Base-by-base conservation (phyloP, 345 rosid species). In the Gossypium stocksii region DNA sequence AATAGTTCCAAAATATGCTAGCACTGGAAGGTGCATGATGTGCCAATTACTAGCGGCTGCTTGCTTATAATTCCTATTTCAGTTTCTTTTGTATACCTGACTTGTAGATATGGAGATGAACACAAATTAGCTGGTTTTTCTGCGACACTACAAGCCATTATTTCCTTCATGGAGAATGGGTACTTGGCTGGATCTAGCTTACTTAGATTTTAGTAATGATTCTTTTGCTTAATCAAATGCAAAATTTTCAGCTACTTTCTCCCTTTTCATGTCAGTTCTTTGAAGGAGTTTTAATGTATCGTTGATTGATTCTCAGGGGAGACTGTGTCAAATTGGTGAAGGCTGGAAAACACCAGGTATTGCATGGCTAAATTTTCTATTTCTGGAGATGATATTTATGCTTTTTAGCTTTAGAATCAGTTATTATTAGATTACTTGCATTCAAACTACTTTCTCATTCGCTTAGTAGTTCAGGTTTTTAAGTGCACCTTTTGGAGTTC, bases 71-170 rank as follows among this genome's bases (percentile, higher is more conserved):
- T 9, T 44, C 54, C 8, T 57, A 3, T 58, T 25, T 63, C 14
- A 34, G 5, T 46, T 60, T 65, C 44, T 80, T 13, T 67, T 68
- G 58, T 48, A 19, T 22, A 17, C 69, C 80, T 67, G 66, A 74
- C 46, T 79, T 79, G 77, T 77, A 93, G 99, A 87, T 93, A 96
- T 80, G 98, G 99, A 63, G 97, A 93, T 74, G 99, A 93, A 66
- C 97, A 93, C 87, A 96, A 90, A 83, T 92, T 96, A 45, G 99
- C 99, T 23, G 99, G 97, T 73, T 96, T 96, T 83, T 93, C 98
- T 68, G 99, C 99, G 51, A 96, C 99, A 25, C 82, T 93, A 77
- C 99, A 96, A 80, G 99, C 99, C 79, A 96, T 93, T 79, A 93
- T 96, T 77, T 96, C 99, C 77, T 96, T 93, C 72, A 95, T 96